Evolutionary conservation across 768 basidiomycete species (phyloP).

Genomic region (Termitomyces sp.): DNA sequence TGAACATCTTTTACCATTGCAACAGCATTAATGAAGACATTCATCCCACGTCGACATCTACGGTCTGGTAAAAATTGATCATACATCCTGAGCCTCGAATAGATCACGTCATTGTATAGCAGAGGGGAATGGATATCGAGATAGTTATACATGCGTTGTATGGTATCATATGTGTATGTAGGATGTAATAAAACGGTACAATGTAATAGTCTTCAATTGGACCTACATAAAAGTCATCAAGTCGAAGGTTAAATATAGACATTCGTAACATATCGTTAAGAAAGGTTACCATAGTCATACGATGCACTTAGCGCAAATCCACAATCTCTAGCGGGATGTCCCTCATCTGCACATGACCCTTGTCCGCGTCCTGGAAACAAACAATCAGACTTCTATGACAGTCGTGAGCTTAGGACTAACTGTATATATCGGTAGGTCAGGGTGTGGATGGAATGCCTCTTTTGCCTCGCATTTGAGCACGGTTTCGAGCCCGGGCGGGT

Average conservation of each 20-base stretch:
- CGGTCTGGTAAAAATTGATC: not conserved
- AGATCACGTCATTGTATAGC: not conserved
- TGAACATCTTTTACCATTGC: too few species aligned
- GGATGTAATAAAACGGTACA: not conserved
- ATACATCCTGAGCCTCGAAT: not conserved
- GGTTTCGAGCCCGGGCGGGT: slow-evolving; percentile 75
- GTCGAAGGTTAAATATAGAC: not conserved
- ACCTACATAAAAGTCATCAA: not conserved
- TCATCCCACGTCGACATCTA: too few species aligned
- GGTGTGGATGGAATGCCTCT: slow-evolving; percentile 84
- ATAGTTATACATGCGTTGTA: not conserved
- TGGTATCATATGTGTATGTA: not conserved
- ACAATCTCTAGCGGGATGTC: slow-evolving; percentile 74
- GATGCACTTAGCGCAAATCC: slow-evolving; percentile 50
- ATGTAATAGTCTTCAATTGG: not conserved
- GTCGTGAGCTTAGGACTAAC: slow-evolving; percentile 36
- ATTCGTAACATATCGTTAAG: not conserved
- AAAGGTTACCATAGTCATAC: not conserved
- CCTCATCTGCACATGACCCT: slow-evolving; percentile 77
- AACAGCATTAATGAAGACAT: too few species aligned
- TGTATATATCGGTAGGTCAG: slow-evolving; percentile 80
- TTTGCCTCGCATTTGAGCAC: slow-evolving; percentile 63
- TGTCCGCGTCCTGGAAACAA: slow-evolving; percentile 65
- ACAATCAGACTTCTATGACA: not conserved
- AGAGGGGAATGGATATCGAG: not conserved